phyloP scores from a whole-genome alignment of 2,329 filamentous ascomycete genomes.

The Zasmidium angulare region DNA sequence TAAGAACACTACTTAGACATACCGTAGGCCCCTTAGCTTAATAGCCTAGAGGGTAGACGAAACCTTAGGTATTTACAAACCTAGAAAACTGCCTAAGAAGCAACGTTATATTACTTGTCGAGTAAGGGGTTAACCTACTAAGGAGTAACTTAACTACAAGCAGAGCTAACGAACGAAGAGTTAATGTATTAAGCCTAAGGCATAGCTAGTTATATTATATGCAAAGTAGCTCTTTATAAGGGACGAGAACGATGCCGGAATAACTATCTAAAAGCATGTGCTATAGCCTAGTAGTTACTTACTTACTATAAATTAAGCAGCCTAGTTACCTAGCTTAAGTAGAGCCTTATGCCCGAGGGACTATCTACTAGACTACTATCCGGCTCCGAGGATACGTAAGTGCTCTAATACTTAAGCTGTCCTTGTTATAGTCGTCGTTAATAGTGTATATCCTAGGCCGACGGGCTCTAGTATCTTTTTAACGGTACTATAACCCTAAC shows the following conservation, averaged over 20 bases:
- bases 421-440: too few species aligned
- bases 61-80: neutral
- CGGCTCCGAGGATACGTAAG: too few species aligned
- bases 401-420: too few species aligned
- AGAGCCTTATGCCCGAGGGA: too few species aligned
- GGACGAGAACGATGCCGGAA: neutral
- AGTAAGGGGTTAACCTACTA: neutral
- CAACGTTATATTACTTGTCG: neutral
- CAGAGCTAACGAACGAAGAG: neutral
- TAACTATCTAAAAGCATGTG: neutral
- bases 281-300: neutral
- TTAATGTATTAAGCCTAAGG: neutral
- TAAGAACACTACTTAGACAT: neutral
- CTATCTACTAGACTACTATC: too few species aligned
- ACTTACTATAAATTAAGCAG: too few species aligned
- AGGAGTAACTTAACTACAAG: neutral
- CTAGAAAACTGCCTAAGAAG: neutral
- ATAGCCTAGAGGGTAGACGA: neutral
- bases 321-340: too few species aligned
- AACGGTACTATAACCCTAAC: too few species aligned
- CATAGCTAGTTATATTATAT: neutral
- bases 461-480: too few species aligned
- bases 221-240: neutral
- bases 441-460: too few species aligned
- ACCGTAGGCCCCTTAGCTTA: neutral